Evolutionary conservation across 108 stramenopile species (phyloP), one percentile per base, ranked within the genome.

Genomic region (Nitzschia putrida): DNA sequence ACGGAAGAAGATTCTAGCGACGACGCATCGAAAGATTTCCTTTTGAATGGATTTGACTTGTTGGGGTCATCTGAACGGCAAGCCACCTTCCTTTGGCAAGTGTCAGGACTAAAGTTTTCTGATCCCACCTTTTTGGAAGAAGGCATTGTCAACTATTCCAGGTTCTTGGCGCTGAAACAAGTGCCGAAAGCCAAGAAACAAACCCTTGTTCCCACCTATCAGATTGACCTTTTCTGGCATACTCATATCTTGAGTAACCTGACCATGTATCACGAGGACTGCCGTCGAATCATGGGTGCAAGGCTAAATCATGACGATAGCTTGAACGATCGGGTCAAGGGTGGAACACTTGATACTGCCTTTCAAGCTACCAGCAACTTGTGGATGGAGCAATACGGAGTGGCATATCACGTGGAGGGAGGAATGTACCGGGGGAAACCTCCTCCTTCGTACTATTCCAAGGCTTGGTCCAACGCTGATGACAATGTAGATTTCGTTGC

Each of bases 391-490:
- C 42, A 45, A 14, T 83, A 85, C 38, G 68, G 69, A 12, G 58
- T 50, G 10, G 68, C 72, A 12, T 88, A 85, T 69, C 24, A 24
- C 26, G 73, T 74, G 29, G n/a, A 7, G 18, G 82, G 82, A 2
- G 87, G 80, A n/a, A 83, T 88, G 87, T 88, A 83, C 63, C 84
- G 87, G 16, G 87, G 87, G 8, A 80, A 83, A 53, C 84, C 87
- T 13, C 84, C 87, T 3, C 10, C 39, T 18, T 67, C 4, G 0
- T 88, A 69, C 68, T 83, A 52, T 42, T 13, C 21, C 44, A 20
- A 39, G 21, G n/a, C 1, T 21, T 84, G 82, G 74, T 24, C 14
- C 29, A 24, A 14, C 21, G 3, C 20, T 49, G 47, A 18, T 3
- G 21, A 49, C 20, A 55, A 24, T 3, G 54, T 2, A 55, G 54